Base-by-base conservation (phyloP, 2,329 filamentous ascomycete genomes). In the Triangularia verruculosa region DNA sequence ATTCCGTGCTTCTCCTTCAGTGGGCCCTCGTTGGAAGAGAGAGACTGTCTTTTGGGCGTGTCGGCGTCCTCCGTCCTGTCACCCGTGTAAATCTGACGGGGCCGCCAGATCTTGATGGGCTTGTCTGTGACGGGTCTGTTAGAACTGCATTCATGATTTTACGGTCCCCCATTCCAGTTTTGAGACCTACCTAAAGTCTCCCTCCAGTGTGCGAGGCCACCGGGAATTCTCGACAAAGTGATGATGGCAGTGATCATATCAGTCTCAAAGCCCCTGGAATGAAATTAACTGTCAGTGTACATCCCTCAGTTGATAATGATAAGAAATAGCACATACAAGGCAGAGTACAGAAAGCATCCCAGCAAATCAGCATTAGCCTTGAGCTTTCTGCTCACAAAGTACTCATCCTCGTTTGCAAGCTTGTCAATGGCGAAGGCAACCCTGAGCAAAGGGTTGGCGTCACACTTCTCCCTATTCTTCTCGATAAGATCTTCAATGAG, bases 231-330 rank as follows among this genome's bases (percentile, higher is more conserved):
- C 6, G 39, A 59, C n/a, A 59, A 17, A 52, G 34, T 51, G 25
- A 59, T 59, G 20, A 59, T 59, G 24, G 57, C 57, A 2, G 39
- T 59, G 39, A 59, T 59, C 57, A 59, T 59, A n/a, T 59, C 57
- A 9, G 27, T 39, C 15, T 59, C 57, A n/a, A 59, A 59, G 57
- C 57, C 57, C 57, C 57, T 59, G 15, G 2, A 9, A 20, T n/a
- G 15, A 9, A 13, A 12, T 24, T 5, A 0, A 4, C 15, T 22
- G 24, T 57, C 27, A 39, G 32, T n/a, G 3, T 57, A 2, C 9
- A 27, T 47, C 32, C 20, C 17, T 15, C 4, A n/a, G n/a, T n/a
- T n/a, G 12, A 57, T 9, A 39, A 6, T 13, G 9, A 59, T n/a
- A 4, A 24, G 20, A n/a, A 24, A 27, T 54, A 13, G 51, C 22